Conservation (phyloP, 495 filamentous ascomycete species). For the Penicillium daleae region DNA sequence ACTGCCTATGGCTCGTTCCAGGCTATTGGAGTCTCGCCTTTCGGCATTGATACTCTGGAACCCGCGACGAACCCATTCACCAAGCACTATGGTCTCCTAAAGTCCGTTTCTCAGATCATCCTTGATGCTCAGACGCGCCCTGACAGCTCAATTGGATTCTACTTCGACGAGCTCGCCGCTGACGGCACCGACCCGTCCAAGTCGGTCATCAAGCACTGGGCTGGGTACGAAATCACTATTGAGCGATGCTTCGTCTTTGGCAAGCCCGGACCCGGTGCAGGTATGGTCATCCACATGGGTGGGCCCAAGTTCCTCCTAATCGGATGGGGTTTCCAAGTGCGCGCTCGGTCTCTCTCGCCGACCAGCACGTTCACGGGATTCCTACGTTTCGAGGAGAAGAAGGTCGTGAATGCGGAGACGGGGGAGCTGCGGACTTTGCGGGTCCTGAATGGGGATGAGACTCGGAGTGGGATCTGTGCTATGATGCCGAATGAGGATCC, state of each 20-base stretch:
- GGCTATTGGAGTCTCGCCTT: conserved; percentile 48
- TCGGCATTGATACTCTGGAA: conserved; percentile 51
- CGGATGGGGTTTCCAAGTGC: conserved; percentile 52
- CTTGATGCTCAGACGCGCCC: conserved; percentile 44
- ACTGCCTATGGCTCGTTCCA: conserved; percentile 45
- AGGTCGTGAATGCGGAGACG: conserved; percentile 34
- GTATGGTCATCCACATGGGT: conserved; percentile 50
- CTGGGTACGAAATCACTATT: conserved; percentile 40
- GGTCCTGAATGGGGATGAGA: conserved; percentile 56
- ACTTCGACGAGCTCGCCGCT: conserved; percentile 45
- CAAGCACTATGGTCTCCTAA: conserved; percentile 45
- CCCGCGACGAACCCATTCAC: conserved; percentile 39
- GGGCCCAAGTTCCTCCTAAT: conserved; percentile 47
- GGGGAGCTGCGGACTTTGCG: conserved; percentile 42
- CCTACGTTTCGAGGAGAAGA: conserved; percentile 46
- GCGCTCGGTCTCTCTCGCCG: conserved; percentile 30
- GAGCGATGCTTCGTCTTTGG: conserved; percentile 55
- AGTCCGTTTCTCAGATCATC: conserved; percentile 38
- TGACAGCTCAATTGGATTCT: conserved; percentile 48
- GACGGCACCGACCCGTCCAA: conserved; percentile 29
- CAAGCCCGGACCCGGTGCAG: conserved; percentile 41
- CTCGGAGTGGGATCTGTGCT: conserved; percentile 43
- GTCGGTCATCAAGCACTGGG: conserved; percentile 27
- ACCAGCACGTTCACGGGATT: conserved; percentile 49
- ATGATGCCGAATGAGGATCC: conserved; percentile 57